Evolutionary conservation across 2,329 filamentous ascomycete species (phyloP), one percentile per base, ranked within the genome.

Genomic region (Pseudogymnoascus sp.): DNA sequence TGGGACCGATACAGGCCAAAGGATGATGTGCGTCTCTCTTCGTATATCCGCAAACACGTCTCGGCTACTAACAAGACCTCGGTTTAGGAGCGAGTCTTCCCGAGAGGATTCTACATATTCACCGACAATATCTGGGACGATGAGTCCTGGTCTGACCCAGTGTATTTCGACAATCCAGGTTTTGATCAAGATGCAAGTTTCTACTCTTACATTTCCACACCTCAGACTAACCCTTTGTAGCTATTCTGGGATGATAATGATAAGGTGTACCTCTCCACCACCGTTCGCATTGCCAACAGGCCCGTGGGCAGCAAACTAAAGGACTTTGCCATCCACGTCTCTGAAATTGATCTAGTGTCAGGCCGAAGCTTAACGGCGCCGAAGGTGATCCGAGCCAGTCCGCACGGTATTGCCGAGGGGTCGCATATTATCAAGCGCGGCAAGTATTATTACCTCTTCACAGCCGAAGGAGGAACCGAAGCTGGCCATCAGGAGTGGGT

Each of bases 401-500:
- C 73, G 0, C 69, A 75, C 38, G 76, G 77, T 13, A 71, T 79
- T 28, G 76, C 78, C 3, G 79, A 79, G 67, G 78, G 77, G 1
- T 79, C 69, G 15, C 76, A 78, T 66, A 71, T 78, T 53, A 70
- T 76, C 67, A 74, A 72, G 36, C 70, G 69, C 23, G 73, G 71
- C 2, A 67, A 62, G 33, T 76, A 72, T 62, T 77, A 76, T 65
- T 78, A 78, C 64, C 72, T 78, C 8, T 74, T 78, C 65, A 77
- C 50, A 33, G 50, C 77, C 10, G 50, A 57, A 33, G 50, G 50
- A 57, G 50, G 50, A 19, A 57, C 50, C 5, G 80, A 81, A 64
- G 76, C 74, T 15, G 80, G 80, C 0, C 82, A 84, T 65, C 78
- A 79, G 62, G 80, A 82, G 64, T 83, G 80, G 77, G 79, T 83